Conservation (phyloP, 305 asterid species). For the Fraxinus ornus region DNA sequence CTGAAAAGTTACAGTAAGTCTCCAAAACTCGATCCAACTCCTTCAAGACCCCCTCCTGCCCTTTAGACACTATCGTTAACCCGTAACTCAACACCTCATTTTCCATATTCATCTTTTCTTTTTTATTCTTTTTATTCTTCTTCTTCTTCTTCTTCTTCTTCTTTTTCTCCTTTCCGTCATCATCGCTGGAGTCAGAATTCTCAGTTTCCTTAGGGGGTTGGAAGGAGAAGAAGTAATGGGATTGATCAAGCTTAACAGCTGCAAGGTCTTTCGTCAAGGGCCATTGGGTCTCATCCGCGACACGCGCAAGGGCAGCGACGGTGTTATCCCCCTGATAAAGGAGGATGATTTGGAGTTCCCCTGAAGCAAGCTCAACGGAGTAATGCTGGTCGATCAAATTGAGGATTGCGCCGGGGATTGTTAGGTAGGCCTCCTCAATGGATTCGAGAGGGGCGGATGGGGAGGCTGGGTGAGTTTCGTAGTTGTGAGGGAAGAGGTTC, state of each 20-base stretch:
- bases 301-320: constrained; percentile 65
- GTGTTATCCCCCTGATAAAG: constrained; percentile 56
- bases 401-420: constrained; percentile 69
- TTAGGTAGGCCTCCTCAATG: constrained; percentile 45
- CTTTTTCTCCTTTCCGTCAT: constrained; percentile 32
- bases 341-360: constrained; percentile 60
- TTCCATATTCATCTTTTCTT: constrained; percentile 22
- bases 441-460: constrained; percentile 68
- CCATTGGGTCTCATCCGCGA: constrained; percentile 72
- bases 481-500: constrained; percentile 42
- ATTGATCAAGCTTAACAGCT: constrained; percentile 76
- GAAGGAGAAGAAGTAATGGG: constrained; percentile 86
- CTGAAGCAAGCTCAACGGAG: constrained; percentile 92
- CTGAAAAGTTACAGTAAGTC: constrained; percentile 55
- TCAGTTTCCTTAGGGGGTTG: constrained; percentile 33
- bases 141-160: constrained; percentile 23
- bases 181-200: constrained; percentile 47
- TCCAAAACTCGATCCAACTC: constrained; percentile 63
- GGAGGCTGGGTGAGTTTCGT: background rate
- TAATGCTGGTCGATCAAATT: constrained; percentile 76
- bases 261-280: constrained; percentile 79
- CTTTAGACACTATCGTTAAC: constrained; percentile 70
- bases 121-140: constrained; percentile 11
- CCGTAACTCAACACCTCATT: constrained; percentile 69
- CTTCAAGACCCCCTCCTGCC: constrained; percentile 57